These are phyloP conservation scores for Megacollybia marginata DNA, from an alignment of 768 basidiomycete species.

Conservation along the genomic window DNA sequence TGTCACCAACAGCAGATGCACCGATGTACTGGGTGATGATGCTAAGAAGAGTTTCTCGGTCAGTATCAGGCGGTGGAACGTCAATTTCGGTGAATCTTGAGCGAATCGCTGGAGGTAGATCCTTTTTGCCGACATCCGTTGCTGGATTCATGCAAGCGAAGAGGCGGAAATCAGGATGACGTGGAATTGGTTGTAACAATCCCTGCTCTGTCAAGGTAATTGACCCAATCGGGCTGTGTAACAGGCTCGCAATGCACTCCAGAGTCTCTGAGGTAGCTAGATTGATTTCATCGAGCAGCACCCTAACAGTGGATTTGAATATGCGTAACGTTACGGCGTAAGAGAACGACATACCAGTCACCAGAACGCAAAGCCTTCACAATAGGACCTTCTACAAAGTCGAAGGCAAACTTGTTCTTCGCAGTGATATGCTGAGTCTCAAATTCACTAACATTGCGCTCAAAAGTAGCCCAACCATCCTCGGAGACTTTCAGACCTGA, in stretches of 20 bases:
- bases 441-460: constrained; percentile 66
- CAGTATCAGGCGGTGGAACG: constrained; percentile 89
- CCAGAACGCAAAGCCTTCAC: constrained; percentile 83
- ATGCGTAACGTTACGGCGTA: neutral
- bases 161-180: constrained; percentile 92
- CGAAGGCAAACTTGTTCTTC: constrained; percentile 86
- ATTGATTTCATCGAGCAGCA: constrained; percentile 94
- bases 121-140: constrained; percentile 97
- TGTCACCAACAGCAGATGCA: constrained; percentile 74
- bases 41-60: constrained; percentile 80
- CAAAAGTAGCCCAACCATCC: constrained; percentile 60
- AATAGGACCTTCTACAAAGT: constrained; percentile 94
- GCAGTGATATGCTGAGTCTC: constrained; percentile 84
- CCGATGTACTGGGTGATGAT: constrained; percentile 91
- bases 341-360: constrained; percentile 66
- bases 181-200: constrained; percentile 78
- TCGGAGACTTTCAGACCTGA: constrained; percentile 34
- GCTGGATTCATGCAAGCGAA: constrained; percentile 99
- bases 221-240: constrained; percentile 80
- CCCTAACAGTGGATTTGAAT: constrained; percentile 38
- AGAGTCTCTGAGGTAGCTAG: constrained; percentile 90
- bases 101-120: constrained; percentile 86
- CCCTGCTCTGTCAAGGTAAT: constrained; percentile 93
- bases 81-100: constrained; percentile 93
- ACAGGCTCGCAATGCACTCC: constrained; percentile 83